Evolutionary conservation across 2,329 filamentous ascomycete genomes (phyloP).

Genomic region (Ceratocystis variospora): DNA sequence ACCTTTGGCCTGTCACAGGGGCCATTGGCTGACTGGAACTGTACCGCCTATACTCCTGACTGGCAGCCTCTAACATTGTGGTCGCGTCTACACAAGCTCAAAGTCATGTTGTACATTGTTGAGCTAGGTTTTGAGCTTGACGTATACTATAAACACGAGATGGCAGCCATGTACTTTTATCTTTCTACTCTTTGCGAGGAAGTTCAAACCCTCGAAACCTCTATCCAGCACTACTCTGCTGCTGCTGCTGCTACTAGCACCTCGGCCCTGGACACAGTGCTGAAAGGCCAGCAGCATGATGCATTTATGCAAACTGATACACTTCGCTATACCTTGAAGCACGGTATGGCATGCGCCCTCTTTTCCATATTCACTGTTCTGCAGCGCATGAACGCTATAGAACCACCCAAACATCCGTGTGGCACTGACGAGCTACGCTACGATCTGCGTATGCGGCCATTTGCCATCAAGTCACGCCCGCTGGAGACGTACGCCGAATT

Average conservation of each 20-base stretch:
- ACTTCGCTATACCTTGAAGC: constrained; percentile 20
- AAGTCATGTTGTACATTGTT: constrained; percentile 71
- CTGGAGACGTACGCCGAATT: constrained; percentile 44
- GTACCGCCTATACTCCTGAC: not conserved
- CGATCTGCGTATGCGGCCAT: constrained; percentile 77
- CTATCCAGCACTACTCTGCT: not conserved
- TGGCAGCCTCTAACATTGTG: constrained; percentile 44
- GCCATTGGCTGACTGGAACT: constrained; percentile 41
- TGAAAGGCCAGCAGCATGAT: constrained; percentile 1
- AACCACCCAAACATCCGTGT: constrained; percentile 45
- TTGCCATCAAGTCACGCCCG: constrained; percentile 27
- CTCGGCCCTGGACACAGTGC: not conserved
- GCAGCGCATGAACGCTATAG: constrained; percentile 42
- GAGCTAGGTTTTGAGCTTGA: constrained; percentile 91
- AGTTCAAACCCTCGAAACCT: constrained; percentile 18
- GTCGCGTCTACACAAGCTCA: constrained; percentile 82
- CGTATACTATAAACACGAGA: constrained; percentile 74
- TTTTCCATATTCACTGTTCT: constrained; percentile 53
- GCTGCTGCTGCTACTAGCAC: not conserved
- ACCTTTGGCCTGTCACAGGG: constrained; percentile 30
- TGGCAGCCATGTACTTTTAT: constrained; percentile 85
- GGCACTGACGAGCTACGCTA: constrained; percentile 56
- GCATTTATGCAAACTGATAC: constrained; percentile 17
- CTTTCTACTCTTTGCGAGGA: constrained; percentile 35
- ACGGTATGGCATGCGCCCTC: constrained; percentile 40